Conservation (phyloP, 129 eudicot species). For the Calendula officinalis region DNA sequence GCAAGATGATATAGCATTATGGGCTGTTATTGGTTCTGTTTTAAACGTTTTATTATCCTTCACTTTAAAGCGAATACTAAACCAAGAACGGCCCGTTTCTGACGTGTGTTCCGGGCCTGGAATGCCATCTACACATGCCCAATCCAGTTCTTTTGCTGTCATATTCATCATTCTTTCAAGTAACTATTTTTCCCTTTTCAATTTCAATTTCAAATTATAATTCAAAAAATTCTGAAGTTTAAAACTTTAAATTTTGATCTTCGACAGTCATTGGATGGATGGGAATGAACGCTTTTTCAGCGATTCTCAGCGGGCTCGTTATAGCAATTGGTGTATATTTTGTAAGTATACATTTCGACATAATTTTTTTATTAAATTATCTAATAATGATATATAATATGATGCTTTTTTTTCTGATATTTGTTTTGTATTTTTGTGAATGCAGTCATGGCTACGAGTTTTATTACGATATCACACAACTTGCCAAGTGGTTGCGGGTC, state of each 20-base stretch:
- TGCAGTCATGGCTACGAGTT: constrained; percentile 91
- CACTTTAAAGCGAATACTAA: constrained; percentile 51
- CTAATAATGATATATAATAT: neutral
- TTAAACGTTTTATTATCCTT: constrained; percentile 53
- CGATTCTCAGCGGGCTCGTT: constrained; percentile 36
- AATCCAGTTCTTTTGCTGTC: constrained; percentile 56
- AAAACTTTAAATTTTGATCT: constrained; percentile 2
- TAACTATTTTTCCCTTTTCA: constrained; percentile 24
- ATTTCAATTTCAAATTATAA: neutral
- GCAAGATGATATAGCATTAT: constrained; percentile 65
- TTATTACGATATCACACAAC: constrained; percentile 59
- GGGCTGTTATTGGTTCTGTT: constrained; percentile 67
- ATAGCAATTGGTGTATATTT: constrained; percentile 57
- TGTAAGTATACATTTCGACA: constrained; percentile 45
- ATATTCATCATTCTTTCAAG: constrained; percentile 53
- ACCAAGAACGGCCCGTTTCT: constrained; percentile 77
- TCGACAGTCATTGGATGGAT: constrained; percentile 64
- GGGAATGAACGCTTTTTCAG: constrained; percentile 58
- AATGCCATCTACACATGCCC: constrained; percentile 99
- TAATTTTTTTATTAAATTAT: neutral
- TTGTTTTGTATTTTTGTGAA: neutral
- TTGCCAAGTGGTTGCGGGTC: constrained; percentile 81
- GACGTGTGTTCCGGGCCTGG: constrained; percentile 72
- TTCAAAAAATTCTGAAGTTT: neutral
- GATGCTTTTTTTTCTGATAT: neutral